phyloP scores from a whole-genome alignment of 306 rosid species.

The Elaeagnus macrophylla region DNA sequence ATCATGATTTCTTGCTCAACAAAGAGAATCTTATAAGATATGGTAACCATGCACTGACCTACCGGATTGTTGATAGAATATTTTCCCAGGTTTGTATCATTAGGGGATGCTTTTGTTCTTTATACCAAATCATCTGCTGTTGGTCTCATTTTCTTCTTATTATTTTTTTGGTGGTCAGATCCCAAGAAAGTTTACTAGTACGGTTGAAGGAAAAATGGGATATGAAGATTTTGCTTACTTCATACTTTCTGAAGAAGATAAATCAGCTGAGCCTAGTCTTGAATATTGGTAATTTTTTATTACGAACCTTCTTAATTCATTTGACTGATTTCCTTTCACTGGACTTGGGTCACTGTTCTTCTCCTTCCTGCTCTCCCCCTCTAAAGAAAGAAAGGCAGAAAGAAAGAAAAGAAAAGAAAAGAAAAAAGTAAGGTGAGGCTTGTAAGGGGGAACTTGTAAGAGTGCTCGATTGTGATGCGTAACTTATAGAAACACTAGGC shows the following conservation, averaged over 20 bases:
- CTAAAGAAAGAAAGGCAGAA: no score
- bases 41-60: conserved; percentile 98
- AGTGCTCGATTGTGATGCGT: no score
- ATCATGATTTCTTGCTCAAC: conserved; percentile 95
- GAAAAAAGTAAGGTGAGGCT: no score
- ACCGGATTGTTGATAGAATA: conserved; percentile 96
- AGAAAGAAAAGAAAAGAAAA: no score
- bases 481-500: no score
- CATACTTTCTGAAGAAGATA: conserved; percentile 96
- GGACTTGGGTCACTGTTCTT: neutral
- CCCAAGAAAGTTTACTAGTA: conserved; percentile 86
- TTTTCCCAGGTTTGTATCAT: conserved; percentile 82
- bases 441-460: no score
- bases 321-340: conserved; percentile 11
- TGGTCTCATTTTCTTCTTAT: conserved; percentile 10
- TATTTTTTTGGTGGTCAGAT: conserved; percentile 45
- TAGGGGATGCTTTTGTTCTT: conserved; percentile 16
- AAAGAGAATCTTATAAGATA: conserved; percentile 96
- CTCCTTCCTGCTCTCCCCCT: no score
- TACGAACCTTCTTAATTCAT: conserved; percentile 14
- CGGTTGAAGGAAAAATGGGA: conserved; percentile 96
- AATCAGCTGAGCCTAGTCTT: conserved; percentile 92
- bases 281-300: conserved; percentile 72
- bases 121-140: conserved; percentile 19
- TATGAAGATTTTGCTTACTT: conserved; percentile 99